Percentiles rank a stretch among this genome's conserved stretches.
Evolutionary conservation across 1,139 yeast species (phyloP).

Genomic region (Magnusiomyces paraingens): DNA sequence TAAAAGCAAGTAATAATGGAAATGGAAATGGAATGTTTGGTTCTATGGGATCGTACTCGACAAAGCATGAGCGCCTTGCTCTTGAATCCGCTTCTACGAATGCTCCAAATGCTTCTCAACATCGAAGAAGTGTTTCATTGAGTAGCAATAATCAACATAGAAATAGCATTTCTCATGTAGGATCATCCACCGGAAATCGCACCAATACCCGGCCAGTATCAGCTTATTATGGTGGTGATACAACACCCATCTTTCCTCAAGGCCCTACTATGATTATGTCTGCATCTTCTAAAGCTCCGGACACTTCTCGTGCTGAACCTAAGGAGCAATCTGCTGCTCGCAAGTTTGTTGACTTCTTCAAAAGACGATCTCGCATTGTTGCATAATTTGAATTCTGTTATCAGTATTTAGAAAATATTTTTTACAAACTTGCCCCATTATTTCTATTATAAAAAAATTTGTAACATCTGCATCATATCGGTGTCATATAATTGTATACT

Average conservation of each 20-base stretch:
- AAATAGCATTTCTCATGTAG: background rate
- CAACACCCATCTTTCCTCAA: background rate
- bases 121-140: background rate
- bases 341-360: slow-evolving; percentile 24
- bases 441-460: background rate
- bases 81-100: background rate
- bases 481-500: too few species aligned
- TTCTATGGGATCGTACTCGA: background rate
- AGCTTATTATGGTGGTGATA: background rate
- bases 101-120: background rate
- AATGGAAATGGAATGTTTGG: too few species aligned
- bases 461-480: background rate
- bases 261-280: slow-evolving; percentile 1
- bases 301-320: background rate
- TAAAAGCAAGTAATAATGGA: too few species aligned
- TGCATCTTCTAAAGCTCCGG: background rate
- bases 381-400: background rate
- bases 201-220: background rate
- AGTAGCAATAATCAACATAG: background rate
- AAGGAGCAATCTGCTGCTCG: slow-evolving; percentile 11
- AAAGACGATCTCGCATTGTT: slow-evolving; percentile 20
- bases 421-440: background rate
- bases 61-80: background rate
- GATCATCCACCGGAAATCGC: background rate
- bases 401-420: background rate